Percentiles rank a stretch among this genome's conserved stretches.
Conservation (phyloP, 345 rosid genomes). For the Eucalyptus pauciflora region DNA sequence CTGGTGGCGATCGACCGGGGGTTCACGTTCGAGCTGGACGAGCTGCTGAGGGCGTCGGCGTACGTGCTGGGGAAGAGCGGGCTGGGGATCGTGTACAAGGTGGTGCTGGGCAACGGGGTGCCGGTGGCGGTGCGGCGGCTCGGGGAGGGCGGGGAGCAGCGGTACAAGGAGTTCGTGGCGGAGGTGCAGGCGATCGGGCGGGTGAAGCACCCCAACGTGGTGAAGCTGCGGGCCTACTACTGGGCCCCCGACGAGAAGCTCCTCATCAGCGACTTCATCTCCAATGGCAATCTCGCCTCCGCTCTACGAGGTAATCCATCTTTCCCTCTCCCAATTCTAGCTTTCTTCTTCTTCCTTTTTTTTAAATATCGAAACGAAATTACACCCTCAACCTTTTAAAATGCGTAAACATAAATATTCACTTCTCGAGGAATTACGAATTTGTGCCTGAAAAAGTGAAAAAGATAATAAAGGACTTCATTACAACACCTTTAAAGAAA, state of each 20-base stretch:
- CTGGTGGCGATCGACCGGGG: constrained; percentile 88
- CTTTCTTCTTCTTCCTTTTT: neutral
- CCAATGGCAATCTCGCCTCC: constrained; percentile 78
- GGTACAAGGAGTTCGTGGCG: constrained; percentile 80
- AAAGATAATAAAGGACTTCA: neutral
- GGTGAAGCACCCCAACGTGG: constrained; percentile 93
- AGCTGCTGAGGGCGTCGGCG: constrained; percentile 89
- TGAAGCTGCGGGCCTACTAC: constrained; percentile 85
- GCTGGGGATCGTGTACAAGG: constrained; percentile 92
- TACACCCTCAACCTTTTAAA: neutral
- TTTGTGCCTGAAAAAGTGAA: neutral
- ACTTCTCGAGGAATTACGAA: neutral
- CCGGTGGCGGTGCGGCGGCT: constrained; percentile 94
- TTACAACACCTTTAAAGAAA: neutral
- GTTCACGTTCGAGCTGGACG: constrained; percentile 89
- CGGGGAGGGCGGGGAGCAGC: constrained; percentile 93
- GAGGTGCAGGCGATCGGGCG: constrained; percentile 90
- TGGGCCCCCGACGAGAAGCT: constrained; percentile 99
- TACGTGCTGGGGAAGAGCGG: constrained; percentile 97
- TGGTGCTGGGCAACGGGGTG: constrained; percentile 85
- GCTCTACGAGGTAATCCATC: constrained; percentile 63
- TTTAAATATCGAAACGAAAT: neutral
- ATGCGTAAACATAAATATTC: neutral
- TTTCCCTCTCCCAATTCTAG: neutral
- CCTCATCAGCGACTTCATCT: constrained; percentile 77